These are phyloP conservation scores for Thermothielavioides terrestris DNA, from an alignment of 495 filamentous ascomycete species.

Conservation along the genomic window DNA sequence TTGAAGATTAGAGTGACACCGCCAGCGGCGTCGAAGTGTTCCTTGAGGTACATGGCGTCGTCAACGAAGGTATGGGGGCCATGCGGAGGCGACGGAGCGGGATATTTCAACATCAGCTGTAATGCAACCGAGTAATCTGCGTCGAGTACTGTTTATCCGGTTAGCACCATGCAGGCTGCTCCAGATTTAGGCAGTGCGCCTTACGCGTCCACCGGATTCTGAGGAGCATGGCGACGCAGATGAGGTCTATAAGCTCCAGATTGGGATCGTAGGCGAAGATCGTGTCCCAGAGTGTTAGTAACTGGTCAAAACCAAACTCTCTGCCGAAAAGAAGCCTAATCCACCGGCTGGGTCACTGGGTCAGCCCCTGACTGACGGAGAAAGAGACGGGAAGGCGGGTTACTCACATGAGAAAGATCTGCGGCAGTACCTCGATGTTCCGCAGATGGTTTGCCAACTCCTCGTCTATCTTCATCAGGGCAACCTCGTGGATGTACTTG, in stretches of 20 bases:
- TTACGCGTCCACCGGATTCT: slow-evolving; percentile 84
- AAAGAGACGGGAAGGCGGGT: not conserved
- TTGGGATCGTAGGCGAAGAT: slow-evolving; percentile 82
- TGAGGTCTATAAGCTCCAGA: slow-evolving; percentile 74
- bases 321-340: slow-evolving; percentile 86
- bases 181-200: slow-evolving; percentile 21
- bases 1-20: slow-evolving; percentile 70
- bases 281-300: slow-evolving; percentile 80
- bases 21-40: slow-evolving; percentile 63
- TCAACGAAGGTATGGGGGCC: slow-evolving; percentile 69
- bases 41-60: slow-evolving; percentile 78
- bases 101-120: slow-evolving; percentile 75
- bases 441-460: slow-evolving; percentile 75
- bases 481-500: slow-evolving; percentile 73
- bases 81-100: slow-evolving; percentile 52
- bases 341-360: slow-evolving; percentile 71
- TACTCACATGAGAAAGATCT: slow-evolving; percentile 87
- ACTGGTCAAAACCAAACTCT: slow-evolving; percentile 82
- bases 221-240: slow-evolving; percentile 90
- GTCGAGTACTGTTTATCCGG: slow-evolving; percentile 59
- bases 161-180: slow-evolving; percentile 6
- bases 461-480: slow-evolving; percentile 67
- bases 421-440: slow-evolving; percentile 82
- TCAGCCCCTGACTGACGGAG: slow-evolving; percentile 7
- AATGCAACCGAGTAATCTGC: slow-evolving; percentile 80